Evolutionary conservation across 495 filamentous ascomycete species (phyloP).

Genomic region (Aspergillus nidulans): DNA sequence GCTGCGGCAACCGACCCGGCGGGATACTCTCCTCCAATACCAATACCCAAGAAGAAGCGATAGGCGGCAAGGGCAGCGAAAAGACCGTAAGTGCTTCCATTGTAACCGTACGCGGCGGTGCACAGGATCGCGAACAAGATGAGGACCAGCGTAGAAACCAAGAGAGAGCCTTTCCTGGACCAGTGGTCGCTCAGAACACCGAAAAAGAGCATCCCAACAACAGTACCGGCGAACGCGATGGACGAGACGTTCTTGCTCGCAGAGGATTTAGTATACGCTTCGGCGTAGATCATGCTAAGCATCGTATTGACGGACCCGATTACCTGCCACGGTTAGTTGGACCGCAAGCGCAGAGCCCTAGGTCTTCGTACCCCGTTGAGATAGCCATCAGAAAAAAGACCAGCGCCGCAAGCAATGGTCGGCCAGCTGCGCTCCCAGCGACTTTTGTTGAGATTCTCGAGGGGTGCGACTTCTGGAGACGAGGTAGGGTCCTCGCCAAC

Average conservation of each 20-base stretch:
- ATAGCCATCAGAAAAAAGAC: slow-evolving; percentile 88
- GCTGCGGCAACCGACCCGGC: slow-evolving; percentile 81
- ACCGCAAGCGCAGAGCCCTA: neutral
- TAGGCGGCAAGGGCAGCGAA: slow-evolving; percentile 81
- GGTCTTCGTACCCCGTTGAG: slow-evolving; percentile 63
- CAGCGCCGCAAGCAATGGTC: slow-evolving; percentile 79
- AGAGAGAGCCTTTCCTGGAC: slow-evolving; percentile 75
- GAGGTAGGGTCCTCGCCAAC: neutral
- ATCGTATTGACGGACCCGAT: slow-evolving; percentile 80
- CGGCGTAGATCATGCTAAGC: slow-evolving; percentile 56
- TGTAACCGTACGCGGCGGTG: slow-evolving; percentile 67
- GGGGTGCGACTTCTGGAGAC: slow-evolving; percentile 23
- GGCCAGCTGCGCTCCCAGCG: slow-evolving; percentile 62
- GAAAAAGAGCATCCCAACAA: slow-evolving; percentile 78
- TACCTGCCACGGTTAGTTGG: slow-evolving; percentile 47
- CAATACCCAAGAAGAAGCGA: slow-evolving; percentile 72
- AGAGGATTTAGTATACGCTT: slow-evolving; percentile 57
- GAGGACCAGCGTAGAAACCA: slow-evolving; percentile 75
- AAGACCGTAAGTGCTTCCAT: slow-evolving; percentile 59
- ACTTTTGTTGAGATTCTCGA: slow-evolving; percentile 40
- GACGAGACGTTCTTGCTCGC: slow-evolving; percentile 67
- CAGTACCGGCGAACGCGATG: slow-evolving; percentile 86
- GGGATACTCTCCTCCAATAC: slow-evolving; percentile 76
- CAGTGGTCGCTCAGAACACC: slow-evolving; percentile 79
- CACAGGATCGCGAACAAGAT: slow-evolving; percentile 79